phyloP scores from a whole-genome alignment of 2,329 filamentous ascomycete genomes.

The Trichophyton verrucosum region DNA sequence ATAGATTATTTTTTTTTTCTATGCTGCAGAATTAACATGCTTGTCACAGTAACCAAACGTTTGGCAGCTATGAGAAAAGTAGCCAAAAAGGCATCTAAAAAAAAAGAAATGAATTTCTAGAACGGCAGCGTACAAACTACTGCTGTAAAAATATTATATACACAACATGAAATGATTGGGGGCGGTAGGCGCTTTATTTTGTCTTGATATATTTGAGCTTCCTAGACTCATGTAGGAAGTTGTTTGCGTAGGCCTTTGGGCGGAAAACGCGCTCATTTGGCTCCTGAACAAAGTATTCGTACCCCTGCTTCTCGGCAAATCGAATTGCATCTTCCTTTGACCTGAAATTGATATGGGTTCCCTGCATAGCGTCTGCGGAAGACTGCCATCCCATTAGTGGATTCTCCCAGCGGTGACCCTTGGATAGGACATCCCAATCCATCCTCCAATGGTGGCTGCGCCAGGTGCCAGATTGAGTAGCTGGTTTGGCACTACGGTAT shows the following conservation, averaged over 20 bases:
- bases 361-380: constrained; percentile 88
- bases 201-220: constrained; percentile 81
- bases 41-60: too few relatives aligned
- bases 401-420: constrained; percentile 97
- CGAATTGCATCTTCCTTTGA: constrained; percentile 85
- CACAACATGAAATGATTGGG: constrained; percentile 11
- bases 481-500: constrained; percentile 82
- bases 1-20: not conserved
- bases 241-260: constrained; percentile 93
- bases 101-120: not conserved
- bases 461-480: constrained; percentile 88
- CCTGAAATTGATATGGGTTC: constrained; percentile 80
- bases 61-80: not conserved
- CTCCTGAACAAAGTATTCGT: constrained; percentile 98
- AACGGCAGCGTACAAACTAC: not conserved
- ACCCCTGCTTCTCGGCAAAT: constrained; percentile 97
- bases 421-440: constrained; percentile 91
- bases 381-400: constrained; percentile 98
- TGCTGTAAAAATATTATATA: constrained; percentile 8
- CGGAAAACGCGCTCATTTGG: constrained; percentile 75
- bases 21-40: too few relatives aligned
- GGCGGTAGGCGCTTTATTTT: constrained; percentile 47
- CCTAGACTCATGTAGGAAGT: constrained; percentile 73
- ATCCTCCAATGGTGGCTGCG: constrained; percentile 79
- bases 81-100: not conserved